Evolutionary conservation across 2,329 filamentous ascomycete species (phyloP).

Genomic region (Pseudogymnoascus sp.): DNA sequence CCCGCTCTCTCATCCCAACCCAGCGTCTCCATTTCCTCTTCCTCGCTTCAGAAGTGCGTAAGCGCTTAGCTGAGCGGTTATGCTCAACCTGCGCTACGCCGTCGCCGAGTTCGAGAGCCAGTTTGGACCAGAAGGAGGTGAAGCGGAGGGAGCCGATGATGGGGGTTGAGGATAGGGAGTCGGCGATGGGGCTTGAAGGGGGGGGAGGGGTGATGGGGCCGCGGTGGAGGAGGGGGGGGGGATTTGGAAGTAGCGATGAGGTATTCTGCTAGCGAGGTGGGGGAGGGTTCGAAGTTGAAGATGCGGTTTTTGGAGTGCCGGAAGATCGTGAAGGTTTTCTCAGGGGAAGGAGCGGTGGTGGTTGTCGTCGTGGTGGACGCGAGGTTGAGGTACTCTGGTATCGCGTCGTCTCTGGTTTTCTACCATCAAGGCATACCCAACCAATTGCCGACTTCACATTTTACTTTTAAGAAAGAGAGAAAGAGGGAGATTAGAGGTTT

Average conservation of each 20-base stretch:
- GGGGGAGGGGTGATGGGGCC: background rate
- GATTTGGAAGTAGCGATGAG: background rate
- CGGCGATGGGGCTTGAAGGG: background rate
- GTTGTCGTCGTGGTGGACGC: background rate
- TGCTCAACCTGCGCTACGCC: background rate
- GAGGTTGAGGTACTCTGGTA: background rate
- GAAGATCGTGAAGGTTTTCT: background rate
- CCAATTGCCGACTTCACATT: background rate
- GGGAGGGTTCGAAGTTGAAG: background rate
- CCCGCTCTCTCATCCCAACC: background rate
- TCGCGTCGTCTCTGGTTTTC: background rate
- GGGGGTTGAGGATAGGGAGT: background rate
- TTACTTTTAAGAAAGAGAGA: background rate
- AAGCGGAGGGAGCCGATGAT: background rate
- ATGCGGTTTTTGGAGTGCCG: background rate
- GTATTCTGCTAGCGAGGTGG: background rate
- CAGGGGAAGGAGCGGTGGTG: background rate
- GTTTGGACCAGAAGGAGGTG: background rate
- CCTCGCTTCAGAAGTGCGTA: background rate
- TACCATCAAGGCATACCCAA: background rate
- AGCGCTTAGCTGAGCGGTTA: background rate
- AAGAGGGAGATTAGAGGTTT: background rate
- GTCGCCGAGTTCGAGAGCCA: background rate
- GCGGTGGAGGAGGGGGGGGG: background rate
- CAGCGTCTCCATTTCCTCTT: background rate